Conservation (phyloP, 1,284 basidiomycete genomes). For the Cutaneotrichosporon daszewskae region DNA sequence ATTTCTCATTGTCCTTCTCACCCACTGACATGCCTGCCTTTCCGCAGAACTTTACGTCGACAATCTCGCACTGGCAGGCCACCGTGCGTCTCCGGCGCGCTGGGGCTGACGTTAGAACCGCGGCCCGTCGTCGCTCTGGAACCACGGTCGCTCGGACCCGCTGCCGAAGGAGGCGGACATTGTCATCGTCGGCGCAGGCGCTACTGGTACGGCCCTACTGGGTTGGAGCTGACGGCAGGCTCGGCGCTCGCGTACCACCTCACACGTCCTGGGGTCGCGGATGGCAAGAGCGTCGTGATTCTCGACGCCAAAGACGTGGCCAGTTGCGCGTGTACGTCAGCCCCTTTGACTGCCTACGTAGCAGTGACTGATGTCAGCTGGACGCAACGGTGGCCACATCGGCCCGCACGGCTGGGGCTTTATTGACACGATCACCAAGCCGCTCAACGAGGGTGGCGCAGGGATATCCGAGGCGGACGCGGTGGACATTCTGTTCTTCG, state of each 20-base stretch:
- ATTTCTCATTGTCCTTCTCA: too few relatives aligned
- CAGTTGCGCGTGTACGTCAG: slow-evolving; percentile 35
- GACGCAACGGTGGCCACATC: slow-evolving; percentile 42
- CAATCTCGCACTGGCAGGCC: slow-evolving; percentile 10
- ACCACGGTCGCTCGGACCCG: slow-evolving; percentile 17
- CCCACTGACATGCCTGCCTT: slow-evolving; percentile 6
- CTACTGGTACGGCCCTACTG: slow-evolving; percentile 5
- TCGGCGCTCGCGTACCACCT: slow-evolving; percentile 30
- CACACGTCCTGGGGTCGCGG: slow-evolving; percentile 19
- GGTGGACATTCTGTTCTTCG: slow-evolving; percentile 53
- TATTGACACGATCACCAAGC: slow-evolving; percentile 16
- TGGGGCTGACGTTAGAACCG: slow-evolving; percentile 13
- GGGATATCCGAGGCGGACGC: slow-evolving; percentile 42
- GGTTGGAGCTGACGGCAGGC: not conserved
- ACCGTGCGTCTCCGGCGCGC: not conserved
- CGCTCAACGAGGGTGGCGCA: slow-evolving; percentile 29
- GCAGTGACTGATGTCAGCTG: slow-evolving; percentile 6
- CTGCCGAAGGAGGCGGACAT: slow-evolving; percentile 23
- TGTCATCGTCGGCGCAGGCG: slow-evolving; percentile 26
- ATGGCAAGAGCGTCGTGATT: slow-evolving; percentile 26
- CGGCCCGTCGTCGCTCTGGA: slow-evolving; percentile 21
- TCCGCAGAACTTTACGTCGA: slow-evolving; percentile 7
- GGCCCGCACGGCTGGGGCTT: slow-evolving; percentile 26
- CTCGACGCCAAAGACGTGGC: slow-evolving; percentile 41
- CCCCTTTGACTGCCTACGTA: too few relatives aligned